Conservation (phyloP, 2,329 filamentous ascomycete species). For the Capronia epimyces region DNA sequence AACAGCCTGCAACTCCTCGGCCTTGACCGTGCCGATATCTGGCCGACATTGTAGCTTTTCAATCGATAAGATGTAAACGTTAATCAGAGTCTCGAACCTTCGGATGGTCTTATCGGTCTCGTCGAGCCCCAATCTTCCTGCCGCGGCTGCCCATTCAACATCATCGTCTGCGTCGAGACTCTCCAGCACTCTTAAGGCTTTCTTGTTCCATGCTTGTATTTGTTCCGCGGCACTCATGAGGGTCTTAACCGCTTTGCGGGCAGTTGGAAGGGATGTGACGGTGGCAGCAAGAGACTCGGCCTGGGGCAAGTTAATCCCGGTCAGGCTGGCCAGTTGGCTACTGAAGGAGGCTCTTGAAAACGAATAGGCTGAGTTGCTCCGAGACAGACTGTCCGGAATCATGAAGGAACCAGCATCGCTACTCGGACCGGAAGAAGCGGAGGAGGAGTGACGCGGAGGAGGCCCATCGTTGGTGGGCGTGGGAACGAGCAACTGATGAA, state of each 20-base stretch:
- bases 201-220: slow-evolving; percentile 88
- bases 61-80: slow-evolving; percentile 90
- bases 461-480: slow-evolving; percentile 23
- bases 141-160: slow-evolving; percentile 90
- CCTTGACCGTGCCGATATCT: slow-evolving; percentile 67
- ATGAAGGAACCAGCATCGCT: slow-evolving; percentile 40
- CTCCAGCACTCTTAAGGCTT: slow-evolving; percentile 80
- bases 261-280: slow-evolving; percentile 78
- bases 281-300: slow-evolving; percentile 75
- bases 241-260: slow-evolving; percentile 74
- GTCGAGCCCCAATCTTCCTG: slow-evolving; percentile 55
- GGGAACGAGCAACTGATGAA: slow-evolving; percentile 29
- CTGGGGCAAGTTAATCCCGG: slow-evolving; percentile 81
- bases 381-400: slow-evolving; percentile 46
- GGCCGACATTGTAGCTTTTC: slow-evolving; percentile 75
- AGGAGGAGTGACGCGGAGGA: slow-evolving; percentile 19
- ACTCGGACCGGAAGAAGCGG: slow-evolving; percentile 24
- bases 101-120: slow-evolving; percentile 65
- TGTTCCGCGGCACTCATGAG: slow-evolving; percentile 84
- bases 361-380: slow-evolving; percentile 86
- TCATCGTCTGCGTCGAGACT: slow-evolving; percentile 93
- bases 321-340: slow-evolving; percentile 86
- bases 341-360: slow-evolving; percentile 88
- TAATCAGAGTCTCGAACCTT: slow-evolving; percentile 82
- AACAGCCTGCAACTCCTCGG: slow-evolving; percentile 65